Conservation (phyloP, 768 basidiomycete genomes). For the Symmetrospora coprosmae region DNA sequence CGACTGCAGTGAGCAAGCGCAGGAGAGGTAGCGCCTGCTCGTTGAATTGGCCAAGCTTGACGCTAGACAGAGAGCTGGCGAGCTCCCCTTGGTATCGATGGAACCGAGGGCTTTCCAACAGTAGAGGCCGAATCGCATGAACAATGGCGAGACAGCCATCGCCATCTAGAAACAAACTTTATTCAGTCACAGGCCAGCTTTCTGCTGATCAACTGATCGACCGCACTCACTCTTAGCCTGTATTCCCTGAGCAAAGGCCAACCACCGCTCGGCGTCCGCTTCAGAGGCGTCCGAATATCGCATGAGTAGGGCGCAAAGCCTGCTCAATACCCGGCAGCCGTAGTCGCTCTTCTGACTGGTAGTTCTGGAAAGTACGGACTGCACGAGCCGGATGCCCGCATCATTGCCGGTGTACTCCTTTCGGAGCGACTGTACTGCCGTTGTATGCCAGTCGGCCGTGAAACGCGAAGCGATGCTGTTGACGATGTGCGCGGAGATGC, state of each 20-base stretch:
- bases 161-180: not conserved
- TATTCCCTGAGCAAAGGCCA: not conserved
- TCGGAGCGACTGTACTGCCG: no score
- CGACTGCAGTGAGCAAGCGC: slow-evolving; percentile 54
- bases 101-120: slow-evolving; percentile 56
- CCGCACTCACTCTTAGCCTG: not conserved
- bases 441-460: no score
- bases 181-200: not conserved
- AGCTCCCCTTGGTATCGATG: slow-evolving; percentile 78
- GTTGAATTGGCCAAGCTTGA: slow-evolving; percentile 51
- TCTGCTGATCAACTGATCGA: not conserved
- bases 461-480: no score
- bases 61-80: slow-evolving; percentile 60
- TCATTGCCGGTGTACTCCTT: no score
- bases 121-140: not conserved
- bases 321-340: no score
- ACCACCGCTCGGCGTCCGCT: not conserved
- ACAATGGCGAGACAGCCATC: not conserved
- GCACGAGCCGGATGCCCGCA: no score
- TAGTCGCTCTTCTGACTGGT: no score
- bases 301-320: not conserved
- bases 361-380: no score
- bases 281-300: not conserved
- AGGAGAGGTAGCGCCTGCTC: slow-evolving; percentile 56
- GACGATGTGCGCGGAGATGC: no score